These are phyloP conservation scores for Saccharomyces cerevisiae DNA, from an alignment of 805 yeast species.

Conservation along the genomic window DNA sequence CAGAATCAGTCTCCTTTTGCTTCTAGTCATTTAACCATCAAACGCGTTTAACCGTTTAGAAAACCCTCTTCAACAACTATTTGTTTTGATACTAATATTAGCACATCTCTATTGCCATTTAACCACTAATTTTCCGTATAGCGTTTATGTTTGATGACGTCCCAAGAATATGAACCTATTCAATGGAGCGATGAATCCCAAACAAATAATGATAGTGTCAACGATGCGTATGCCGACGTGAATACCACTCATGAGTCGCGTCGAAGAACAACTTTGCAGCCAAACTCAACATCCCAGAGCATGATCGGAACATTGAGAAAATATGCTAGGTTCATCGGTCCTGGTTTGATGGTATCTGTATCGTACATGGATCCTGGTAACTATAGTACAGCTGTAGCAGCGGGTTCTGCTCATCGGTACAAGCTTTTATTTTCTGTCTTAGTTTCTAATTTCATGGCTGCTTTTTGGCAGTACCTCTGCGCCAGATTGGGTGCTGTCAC, in stretches of 20 bases:
- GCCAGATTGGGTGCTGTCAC: slow-evolving; percentile 90
- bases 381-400: slow-evolving; percentile 89
- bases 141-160: slow-evolving; percentile 2
- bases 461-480: slow-evolving; percentile 74
- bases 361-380: slow-evolving; percentile 98
- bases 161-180: slow-evolving; percentile 6
- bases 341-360: slow-evolving; percentile 90
- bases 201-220: background rate
- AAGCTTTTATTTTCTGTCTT: slow-evolving; percentile 70
- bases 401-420: slow-evolving; percentile 81
- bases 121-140: background rate
- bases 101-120: background rate
- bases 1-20: background rate
- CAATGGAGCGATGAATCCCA: background rate
- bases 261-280: background rate
- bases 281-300: background rate
- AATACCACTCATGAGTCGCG: background rate
- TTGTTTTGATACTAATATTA: background rate
- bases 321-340: slow-evolving; percentile 71
- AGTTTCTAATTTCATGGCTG: slow-evolving; percentile 77
- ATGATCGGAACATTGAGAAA: slow-evolving; percentile 31
- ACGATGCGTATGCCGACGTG: background rate
- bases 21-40: too few species aligned
- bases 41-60: background rate
- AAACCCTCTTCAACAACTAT: background rate